Percentiles rank a stretch among this genome's conserved stretches.
phyloP scores from a whole-genome alignment of 2,329 filamentous ascomycete species.

The Rosellinia necatrix region DNA sequence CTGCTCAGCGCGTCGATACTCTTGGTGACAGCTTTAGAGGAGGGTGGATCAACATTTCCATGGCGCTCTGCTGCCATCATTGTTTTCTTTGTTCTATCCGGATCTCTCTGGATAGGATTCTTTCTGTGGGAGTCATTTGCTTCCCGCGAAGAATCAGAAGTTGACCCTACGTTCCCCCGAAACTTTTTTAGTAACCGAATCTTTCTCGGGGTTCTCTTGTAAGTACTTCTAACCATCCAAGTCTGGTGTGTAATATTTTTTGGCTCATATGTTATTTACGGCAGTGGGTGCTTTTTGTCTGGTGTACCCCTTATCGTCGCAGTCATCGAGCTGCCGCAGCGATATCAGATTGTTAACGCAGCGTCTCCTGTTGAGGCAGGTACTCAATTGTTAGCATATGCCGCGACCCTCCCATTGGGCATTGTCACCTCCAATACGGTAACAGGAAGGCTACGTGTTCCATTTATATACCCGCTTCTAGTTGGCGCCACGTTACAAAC shows the following conservation, averaged over 20 bases:
- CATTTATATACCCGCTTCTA: not conserved
- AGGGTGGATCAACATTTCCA: slow-evolving; percentile 22
- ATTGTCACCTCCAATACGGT: not conserved
- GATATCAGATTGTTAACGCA: not conserved
- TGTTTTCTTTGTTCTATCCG: slow-evolving; percentile 18
- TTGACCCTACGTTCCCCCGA: not conserved
- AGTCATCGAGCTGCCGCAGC: not conserved
- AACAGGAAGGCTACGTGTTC: not conserved
- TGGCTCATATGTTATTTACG: not conserved
- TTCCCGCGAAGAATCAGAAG: not conserved
- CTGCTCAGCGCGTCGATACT: slow-evolving; percentile 20
- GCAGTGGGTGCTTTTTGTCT: not conserved
- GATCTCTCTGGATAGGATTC: slow-evolving; percentile 22
- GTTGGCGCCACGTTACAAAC: not conserved
- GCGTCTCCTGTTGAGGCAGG: not conserved
- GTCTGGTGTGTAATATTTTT: too few relatives aligned
- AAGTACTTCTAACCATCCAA: not conserved
- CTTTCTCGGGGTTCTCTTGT: not conserved
- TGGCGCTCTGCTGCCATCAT: slow-evolving; percentile 31
- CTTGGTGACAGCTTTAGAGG: slow-evolving; percentile 25
- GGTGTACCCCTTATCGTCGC: not conserved
- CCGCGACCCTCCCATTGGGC: not conserved
- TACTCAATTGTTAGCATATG: not conserved
- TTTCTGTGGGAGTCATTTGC: slow-evolving; percentile 20
- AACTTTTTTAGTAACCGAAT: not conserved